Base-by-base conservation (phyloP, 148 eudicot genomes). In the Rhododendron molle region DNA sequence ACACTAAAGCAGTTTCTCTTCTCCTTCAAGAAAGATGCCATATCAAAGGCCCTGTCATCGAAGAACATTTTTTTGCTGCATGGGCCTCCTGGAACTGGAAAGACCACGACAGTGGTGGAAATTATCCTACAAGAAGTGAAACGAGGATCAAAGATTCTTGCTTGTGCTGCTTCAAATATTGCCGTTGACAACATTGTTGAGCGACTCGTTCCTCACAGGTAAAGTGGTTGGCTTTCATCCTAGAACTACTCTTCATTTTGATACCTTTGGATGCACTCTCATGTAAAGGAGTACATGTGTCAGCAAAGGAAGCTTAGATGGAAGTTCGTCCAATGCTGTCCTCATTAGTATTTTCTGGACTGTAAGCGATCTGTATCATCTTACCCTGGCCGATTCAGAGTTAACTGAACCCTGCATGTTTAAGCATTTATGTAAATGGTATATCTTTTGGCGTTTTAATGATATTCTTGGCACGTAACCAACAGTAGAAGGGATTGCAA, bases 61-160 rank as follows among this genome's bases (percentile, higher is more conserved):
- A 96, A 95, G 90, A 92, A 96, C 83, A 87, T 96, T 52, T 95
- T 96, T 89, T 90, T 96, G 94, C 90, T 96, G 78, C 99, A 96
- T 79, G 99, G 99, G 78, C 99, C 99, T 92, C 99, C 99, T 87
- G 99, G 99, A 87, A 96, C 99, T 54, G 99, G 99, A 78, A 96
- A 96, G 89, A 96, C 99, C 80, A 96, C 99, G 2, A 96, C 99
- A 49, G 98, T 96, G 72, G 98, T 96, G 73, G 99, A 96, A 88
- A 95, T 95, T 85, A 96, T 96, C 84, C 90, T 96, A 81, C 99
- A 96, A 86, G 99, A 96, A 94, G 97, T 96, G 65, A 95, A 96
- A 87, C 97, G 98, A 87, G 99, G 99, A 81, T 95, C 98, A 81
- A 96, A 96, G 92, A 89, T 96, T 91, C 99, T 96, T 91, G 98